phyloP scores from a whole-genome alignment of 345 rosid species.

The Citrus hindsii region DNA sequence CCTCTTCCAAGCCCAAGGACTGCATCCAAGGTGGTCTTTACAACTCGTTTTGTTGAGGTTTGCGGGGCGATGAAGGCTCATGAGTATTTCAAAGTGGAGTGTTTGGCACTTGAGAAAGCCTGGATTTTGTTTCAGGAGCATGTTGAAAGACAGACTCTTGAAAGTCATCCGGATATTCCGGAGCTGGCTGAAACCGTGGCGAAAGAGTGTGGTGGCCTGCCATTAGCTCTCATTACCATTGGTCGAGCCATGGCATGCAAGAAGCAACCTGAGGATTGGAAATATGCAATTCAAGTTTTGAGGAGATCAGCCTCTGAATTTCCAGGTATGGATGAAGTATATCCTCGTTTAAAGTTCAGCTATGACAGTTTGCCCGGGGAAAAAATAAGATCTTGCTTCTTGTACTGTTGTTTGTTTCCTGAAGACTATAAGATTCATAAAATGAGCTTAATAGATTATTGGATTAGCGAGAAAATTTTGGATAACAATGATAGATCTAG shows the following conservation, averaged over 20 bases:
- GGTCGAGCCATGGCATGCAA: neutral
- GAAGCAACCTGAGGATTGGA: neutral
- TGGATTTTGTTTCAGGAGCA: neutral
- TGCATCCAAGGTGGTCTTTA: neutral
- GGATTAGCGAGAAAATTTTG: slow-evolving; percentile 9
- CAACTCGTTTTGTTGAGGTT: neutral
- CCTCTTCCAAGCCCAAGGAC: neutral
- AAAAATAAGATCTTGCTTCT: neutral
- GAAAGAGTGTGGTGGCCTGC: slow-evolving; percentile 1
- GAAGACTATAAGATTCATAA: neutral
- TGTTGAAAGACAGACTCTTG: neutral
- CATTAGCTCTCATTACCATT: neutral
- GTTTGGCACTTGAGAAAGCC: neutral
- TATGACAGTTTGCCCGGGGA: neutral
- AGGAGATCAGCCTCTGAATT: neutral
- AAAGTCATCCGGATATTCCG: neutral
- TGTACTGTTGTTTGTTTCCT: neutral
- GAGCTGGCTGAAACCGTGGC: neutral
- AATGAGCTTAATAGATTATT: slow-evolving; percentile 1
- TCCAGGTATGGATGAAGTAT: neutral
- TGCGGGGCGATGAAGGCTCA: neutral
- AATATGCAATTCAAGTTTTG: neutral
- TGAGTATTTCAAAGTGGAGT: neutral
- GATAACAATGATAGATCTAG: neutral
- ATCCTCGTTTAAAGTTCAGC: slow-evolving; percentile 1